phyloP scores from a whole-genome alignment of 768 basidiomycete genomes.

The Auricularia sp. region DNA sequence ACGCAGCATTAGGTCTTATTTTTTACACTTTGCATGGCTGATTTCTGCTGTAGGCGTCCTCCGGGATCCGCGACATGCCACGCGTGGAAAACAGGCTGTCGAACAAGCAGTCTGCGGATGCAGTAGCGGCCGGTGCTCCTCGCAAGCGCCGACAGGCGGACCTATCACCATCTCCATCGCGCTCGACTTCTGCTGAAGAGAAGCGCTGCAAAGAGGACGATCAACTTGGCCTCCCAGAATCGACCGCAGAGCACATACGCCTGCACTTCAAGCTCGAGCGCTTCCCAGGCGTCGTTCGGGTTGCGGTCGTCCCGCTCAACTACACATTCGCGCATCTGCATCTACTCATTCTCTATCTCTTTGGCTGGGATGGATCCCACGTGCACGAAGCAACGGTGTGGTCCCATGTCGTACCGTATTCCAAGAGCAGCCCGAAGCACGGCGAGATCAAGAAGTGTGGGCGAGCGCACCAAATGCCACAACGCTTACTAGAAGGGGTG shows the following conservation, averaged over 20 bases:
- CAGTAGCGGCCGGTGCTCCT: too few relatives aligned
- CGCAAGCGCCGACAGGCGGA: too few relatives aligned
- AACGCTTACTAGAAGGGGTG: too few relatives aligned
- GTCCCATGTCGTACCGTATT: not conserved
- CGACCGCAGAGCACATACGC: constrained; percentile 8
- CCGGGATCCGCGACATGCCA: too few relatives aligned
- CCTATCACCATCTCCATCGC: too few relatives aligned
- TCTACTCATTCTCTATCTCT: constrained; percentile 51
- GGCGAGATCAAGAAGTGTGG: constrained; percentile 11
- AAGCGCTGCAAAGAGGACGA: too few relatives aligned
- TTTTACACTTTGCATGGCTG: too few relatives aligned
- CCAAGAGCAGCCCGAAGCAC: constrained; percentile 10
- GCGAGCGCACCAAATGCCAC: not conserved
- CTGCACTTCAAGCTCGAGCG: constrained; percentile 47
- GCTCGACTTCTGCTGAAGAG: too few relatives aligned
- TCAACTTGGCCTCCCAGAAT: not conserved
- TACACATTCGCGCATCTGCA: constrained; percentile 61
- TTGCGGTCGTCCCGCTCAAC: constrained; percentile 59
- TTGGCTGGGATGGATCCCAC: constrained; percentile 25
- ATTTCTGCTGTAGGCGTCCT: too few relatives aligned
- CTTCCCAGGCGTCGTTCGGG: constrained; percentile 33
- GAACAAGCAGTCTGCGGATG: too few relatives aligned
- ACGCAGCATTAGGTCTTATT: too few relatives aligned
- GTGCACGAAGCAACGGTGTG: constrained; percentile 17
- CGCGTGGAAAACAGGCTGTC: too few relatives aligned